A percentile compares a stretch with the other conserved stretches of the same genome.
Evolutionary conservation across 2,329 filamentous ascomycete species (phyloP).

Genomic region (Aureobasidium pullulans): DNA sequence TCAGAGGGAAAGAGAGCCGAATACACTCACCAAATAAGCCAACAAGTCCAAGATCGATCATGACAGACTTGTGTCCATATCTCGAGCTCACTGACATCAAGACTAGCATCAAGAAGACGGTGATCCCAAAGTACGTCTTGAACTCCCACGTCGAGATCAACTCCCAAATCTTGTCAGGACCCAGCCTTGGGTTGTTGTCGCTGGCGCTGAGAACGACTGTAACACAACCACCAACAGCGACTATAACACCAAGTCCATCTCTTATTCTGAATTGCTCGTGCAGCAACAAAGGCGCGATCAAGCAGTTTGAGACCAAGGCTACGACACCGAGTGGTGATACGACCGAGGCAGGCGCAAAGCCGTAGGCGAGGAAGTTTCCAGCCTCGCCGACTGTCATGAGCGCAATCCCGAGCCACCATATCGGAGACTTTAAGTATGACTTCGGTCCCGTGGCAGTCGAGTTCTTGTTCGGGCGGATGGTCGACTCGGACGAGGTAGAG

Average conservation of each 20-base stretch:
- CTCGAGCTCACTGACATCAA: conserved; percentile 76
- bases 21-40: conserved; percentile 69
- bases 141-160: conserved; percentile 85
- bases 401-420: conserved; percentile 93
- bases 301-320: conserved; percentile 89
- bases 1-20: neutral
- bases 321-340: conserved; percentile 97
- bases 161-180: conserved; percentile 81
- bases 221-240: conserved; percentile 81
- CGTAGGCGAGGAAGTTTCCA: conserved; percentile 95
- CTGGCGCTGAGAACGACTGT: conserved; percentile 89
- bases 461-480: conserved; percentile 32
- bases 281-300: conserved; percentile 90
- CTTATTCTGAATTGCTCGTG: conserved; percentile 80
- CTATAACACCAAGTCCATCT: conserved; percentile 80
- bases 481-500: conserved; percentile 33
- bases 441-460: conserved; percentile 39
- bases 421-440: conserved; percentile 81
- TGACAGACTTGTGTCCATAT: conserved; percentile 77
- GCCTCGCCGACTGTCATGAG: conserved; percentile 89
- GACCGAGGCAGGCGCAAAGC: conserved; percentile 94
- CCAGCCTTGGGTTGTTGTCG: conserved; percentile 80
- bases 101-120: conserved; percentile 61
- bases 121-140: conserved; percentile 79
- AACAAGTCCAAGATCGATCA: conserved; percentile 89